Conservation (phyloP, 805 yeast genomes). For the Myxozyma monticola region DNA sequence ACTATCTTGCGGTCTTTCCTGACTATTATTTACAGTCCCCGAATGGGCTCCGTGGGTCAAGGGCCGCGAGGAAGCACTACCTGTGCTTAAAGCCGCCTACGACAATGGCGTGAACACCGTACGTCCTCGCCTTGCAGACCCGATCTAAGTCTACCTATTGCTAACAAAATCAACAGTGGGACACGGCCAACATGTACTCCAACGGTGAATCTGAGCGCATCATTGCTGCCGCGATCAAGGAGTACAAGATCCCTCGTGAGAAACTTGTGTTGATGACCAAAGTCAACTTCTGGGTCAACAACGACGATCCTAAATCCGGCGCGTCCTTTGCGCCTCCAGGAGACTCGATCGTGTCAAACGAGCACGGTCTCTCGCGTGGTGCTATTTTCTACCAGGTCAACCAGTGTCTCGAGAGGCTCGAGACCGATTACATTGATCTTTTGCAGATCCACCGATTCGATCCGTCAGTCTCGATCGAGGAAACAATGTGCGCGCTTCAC, state of each 20-base stretch:
- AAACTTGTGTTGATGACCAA: constrained; percentile 57
- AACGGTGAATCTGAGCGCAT: constrained; percentile 45
- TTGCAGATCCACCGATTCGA: constrained; percentile 60
- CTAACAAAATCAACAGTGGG: constrained; percentile 37
- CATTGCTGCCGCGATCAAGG: constrained; percentile 53
- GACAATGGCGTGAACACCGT: constrained; percentile 48
- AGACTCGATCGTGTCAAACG: constrained; percentile 35
- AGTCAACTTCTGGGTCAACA: constrained; percentile 19
- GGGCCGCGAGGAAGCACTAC: constrained; percentile 48
- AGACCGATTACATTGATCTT: constrained; percentile 50
- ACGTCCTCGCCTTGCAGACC: not conserved
- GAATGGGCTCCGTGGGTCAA: constrained; percentile 40
- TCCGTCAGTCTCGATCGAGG: constrained; percentile 48
- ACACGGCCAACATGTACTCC: constrained; percentile 48
- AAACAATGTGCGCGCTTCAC: constrained; percentile 57
- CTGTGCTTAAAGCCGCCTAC: constrained; percentile 47
- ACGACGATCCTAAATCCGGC: not conserved
- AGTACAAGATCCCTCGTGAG: constrained; percentile 53
- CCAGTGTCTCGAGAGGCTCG: constrained; percentile 44
- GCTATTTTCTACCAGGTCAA: constrained; percentile 50
- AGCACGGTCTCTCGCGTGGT: constrained; percentile 46
- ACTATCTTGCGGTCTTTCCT: no score
- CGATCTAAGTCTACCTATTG: not conserved
- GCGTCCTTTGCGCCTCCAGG: not conserved
- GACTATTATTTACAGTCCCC: not conserved